Percentiles rank a stretch among this genome's conserved stretches.
Evolutionary conservation across 352 stramenopile genomes (phyloP).

Genomic region (Pythium dissotocum): DNA sequence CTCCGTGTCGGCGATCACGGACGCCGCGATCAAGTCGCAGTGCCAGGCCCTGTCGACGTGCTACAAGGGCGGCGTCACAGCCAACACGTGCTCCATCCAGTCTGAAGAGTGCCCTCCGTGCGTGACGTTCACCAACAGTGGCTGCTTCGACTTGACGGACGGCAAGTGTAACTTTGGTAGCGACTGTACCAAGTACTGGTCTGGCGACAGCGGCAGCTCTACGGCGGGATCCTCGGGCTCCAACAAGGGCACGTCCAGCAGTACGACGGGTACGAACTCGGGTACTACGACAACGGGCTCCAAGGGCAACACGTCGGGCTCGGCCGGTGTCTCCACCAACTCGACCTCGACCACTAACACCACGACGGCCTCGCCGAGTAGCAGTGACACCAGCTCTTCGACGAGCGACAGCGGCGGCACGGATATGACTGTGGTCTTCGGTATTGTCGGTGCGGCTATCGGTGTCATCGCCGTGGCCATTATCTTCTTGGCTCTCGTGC

Average conservation of each 20-base stretch:
- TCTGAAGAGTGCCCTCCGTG: slow-evolving; percentile 36
- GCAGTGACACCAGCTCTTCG: neutral
- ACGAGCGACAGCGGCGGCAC: slow-evolving; percentile 25
- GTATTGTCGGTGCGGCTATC: slow-evolving; percentile 73
- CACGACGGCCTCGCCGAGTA: slow-evolving; percentile 2
- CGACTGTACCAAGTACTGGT: slow-evolving; percentile 32
- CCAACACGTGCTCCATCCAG: slow-evolving; percentile 28
- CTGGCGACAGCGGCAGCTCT: neutral
- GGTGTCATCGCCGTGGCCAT: slow-evolving; percentile 77
- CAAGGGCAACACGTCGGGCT: slow-evolving; percentile 1
- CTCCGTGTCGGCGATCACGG: slow-evolving; percentile 1
- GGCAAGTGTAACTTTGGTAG: slow-evolving; percentile 33
- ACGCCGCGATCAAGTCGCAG: slow-evolving; percentile 14
- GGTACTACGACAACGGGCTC: neutral
- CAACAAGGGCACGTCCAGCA: slow-evolving; percentile 10
- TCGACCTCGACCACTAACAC: slow-evolving; percentile 3
- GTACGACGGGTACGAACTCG: neutral
- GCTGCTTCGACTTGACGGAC: slow-evolving; percentile 30
- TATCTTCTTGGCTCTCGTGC: slow-evolving; percentile 78
- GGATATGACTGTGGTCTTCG: slow-evolving; percentile 77
- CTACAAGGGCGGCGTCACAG: slow-evolving; percentile 26
- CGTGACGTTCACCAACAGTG: slow-evolving; percentile 32
- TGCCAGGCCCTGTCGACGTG: slow-evolving; percentile 32
- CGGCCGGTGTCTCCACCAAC: slow-evolving; percentile 12
- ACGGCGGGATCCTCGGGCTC: slow-evolving; percentile 16